Evolutionary conservation across 2,329 filamentous ascomycete genomes (phyloP), one percentile per base, ranked within the genome.

Genomic region (Cylindrodendrum hubeiense): DNA sequence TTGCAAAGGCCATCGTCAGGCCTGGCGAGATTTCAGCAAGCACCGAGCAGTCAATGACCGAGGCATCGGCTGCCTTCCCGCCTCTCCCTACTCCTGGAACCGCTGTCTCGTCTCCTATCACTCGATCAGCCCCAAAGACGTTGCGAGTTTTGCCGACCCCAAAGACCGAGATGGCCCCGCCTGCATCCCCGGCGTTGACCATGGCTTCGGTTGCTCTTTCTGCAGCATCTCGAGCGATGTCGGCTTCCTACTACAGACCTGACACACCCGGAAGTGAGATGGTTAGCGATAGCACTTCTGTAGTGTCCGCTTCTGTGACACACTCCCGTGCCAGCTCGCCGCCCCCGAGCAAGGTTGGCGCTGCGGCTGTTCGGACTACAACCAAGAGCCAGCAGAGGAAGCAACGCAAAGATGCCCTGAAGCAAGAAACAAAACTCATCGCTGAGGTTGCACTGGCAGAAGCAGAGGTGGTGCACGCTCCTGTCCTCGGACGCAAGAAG

Each of bases 381-480:
- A 94, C 92, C 9, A 95, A 94, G 82, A 94, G 90, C 73, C 91
- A 93, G 76, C 88, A 92, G 75, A 91, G 92, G 76, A 95, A 95
- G 78, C 89, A 93, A 73, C 88, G 90, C 67, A 91, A 90, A 76
- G 90, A 91, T 67, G 87, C 86, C 19, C 82, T 88, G 64, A 91
- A 90, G 73, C 89, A 90, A 72, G 90, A 92, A 60, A 86, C 85
- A 3, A 85, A 84, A 19, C 77, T 84, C 34, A 85, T 90, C 65
- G 81, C 79, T 3, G 87, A 88, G 66, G 71, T 80, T 1, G 73
- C 86, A 67, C 83, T 84, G 52, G 73, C 80, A 15, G 89, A 90
- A 63, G 78, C 84, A 13, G 83, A 87, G 55, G 86, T 89, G 68
- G 86, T 89, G 68, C 86, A 88, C 69, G 93, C 89, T 8, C 93